Conservation (phyloP, 805 yeast genomes). For the Saccharomycopsis babjevae region DNA sequence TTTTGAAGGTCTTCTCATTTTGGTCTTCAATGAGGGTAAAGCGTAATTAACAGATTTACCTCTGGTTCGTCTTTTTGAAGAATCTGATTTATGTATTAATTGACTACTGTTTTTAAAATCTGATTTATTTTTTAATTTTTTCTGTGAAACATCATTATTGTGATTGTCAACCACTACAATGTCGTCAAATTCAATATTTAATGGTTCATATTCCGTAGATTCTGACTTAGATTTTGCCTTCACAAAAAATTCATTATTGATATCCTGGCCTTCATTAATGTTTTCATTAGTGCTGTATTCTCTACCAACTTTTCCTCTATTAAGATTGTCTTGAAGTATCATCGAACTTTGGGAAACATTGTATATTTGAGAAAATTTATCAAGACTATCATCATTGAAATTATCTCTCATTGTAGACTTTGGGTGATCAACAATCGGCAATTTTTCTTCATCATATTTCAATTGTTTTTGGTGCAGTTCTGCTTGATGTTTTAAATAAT, state of each 20-base stretch:
- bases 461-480: background rate
- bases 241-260: background rate
- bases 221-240: slow-evolving; percentile 22
- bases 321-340: slow-evolving; percentile 1
- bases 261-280: slow-evolving; percentile 2
- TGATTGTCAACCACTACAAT: slow-evolving; percentile 6
- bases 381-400: background rate
- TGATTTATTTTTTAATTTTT: background rate
- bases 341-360: background rate
- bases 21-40: slow-evolving; percentile 54
- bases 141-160: background rate
- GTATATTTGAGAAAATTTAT: background rate
- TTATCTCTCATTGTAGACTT: background rate
- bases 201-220: slow-evolving; percentile 20
- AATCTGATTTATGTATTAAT: slow-evolving; percentile 7
- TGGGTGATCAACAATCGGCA: background rate
- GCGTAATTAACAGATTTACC: slow-evolving; percentile 55
- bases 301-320: background rate
- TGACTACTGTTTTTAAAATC: background rate
- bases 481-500: background rate
- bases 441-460: background rate
- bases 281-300: background rate
- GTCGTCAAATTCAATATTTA: slow-evolving; percentile 16
- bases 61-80: slow-evolving; percentile 38
- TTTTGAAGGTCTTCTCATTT: slow-evolving; percentile 43